Evolutionary conservation across 306 rosid genomes (phyloP).

Genomic region (Vicia faba): DNA sequence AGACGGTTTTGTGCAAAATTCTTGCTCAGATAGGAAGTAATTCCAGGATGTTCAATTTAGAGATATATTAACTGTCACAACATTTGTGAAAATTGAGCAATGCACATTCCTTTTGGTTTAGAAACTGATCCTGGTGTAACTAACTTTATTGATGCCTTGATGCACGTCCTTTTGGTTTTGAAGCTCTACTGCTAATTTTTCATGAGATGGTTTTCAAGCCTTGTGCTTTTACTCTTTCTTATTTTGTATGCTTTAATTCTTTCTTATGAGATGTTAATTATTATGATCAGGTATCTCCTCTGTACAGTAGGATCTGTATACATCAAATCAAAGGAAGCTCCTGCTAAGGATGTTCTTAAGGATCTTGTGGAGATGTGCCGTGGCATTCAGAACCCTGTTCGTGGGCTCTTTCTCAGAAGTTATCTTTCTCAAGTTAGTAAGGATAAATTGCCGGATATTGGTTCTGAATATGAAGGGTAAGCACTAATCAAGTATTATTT

Average conservation of each 20-base stretch:
- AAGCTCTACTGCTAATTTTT: conserved; percentile 6
- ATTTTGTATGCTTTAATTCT: not conserved
- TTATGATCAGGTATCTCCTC: conserved; percentile 76
- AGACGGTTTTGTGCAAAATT: conserved; percentile 1
- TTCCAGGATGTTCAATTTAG: not conserved
- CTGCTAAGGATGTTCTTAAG: conserved; percentile 92
- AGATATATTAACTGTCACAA: not conserved
- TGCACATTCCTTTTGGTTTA: not conserved
- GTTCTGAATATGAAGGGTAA: conserved; percentile 87
- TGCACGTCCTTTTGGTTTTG: conserved; percentile 15
- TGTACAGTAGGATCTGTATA: conserved; percentile 96
- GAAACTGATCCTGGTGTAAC: not conserved
- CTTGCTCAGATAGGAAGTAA: not conserved
- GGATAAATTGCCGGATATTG: conserved; percentile 82
- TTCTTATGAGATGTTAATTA: conserved; percentile 30
- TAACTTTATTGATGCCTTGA: conserved; percentile 13
- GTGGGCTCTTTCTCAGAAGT: conserved; percentile 88
- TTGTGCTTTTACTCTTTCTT: not conserved
- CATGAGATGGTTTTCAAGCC: not conserved
- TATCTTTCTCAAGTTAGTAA: conserved; percentile 90
- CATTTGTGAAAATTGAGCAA: not conserved
- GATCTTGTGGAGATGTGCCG: conserved; percentile 98
- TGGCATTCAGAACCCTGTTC: conserved; percentile 88
- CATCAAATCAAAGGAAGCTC: conserved; percentile 89
- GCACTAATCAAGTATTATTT: conserved; percentile 39